These are phyloP conservation scores for Senecio squalidus DNA, from an alignment of 140 eudicot genomes.

Conservation along the genomic window DNA sequence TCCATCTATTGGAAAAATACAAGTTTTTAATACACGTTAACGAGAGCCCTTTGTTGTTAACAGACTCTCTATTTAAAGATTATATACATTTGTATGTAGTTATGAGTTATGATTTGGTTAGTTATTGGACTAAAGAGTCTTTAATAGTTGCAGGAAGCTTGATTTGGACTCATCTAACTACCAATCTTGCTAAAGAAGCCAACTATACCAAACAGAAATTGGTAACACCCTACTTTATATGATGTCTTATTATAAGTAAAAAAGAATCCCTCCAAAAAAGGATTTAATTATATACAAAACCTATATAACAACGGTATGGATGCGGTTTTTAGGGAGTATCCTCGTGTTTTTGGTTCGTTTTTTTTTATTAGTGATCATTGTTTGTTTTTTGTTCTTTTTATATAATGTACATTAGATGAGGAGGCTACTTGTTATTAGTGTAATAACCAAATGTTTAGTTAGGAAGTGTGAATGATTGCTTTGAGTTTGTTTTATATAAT, in stretches of 20 bases:
- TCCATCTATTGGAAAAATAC: too few species aligned
- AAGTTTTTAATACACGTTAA: too few species aligned
- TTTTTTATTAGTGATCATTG: slow-evolving; percentile 7
- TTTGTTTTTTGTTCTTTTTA: slow-evolving; percentile 16
- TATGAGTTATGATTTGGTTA: neutral
- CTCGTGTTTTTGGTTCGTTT: slow-evolving; percentile 36
- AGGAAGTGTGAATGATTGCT: slow-evolving; percentile 34
- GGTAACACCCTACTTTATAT: slow-evolving; percentile 34
- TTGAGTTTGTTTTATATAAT: slow-evolving; percentile 28
- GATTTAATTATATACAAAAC: slow-evolving; percentile 27
- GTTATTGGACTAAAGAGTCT: slow-evolving; percentile 1
- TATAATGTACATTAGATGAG: slow-evolving; percentile 35
- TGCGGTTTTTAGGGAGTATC: slow-evolving; percentile 84
- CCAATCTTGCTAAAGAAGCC: slow-evolving; percentile 33
- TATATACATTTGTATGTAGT: too few species aligned
- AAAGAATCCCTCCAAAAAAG: neutral
- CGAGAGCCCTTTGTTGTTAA: too few species aligned
- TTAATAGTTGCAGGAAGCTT: slow-evolving; percentile 36
- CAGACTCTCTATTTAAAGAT: too few species aligned
- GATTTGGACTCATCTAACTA: slow-evolving; percentile 46
- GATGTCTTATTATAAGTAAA: slow-evolving; percentile 8
- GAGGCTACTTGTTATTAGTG: slow-evolving; percentile 35
- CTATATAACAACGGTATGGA: slow-evolving; percentile 50
- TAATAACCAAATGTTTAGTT: slow-evolving; percentile 29
- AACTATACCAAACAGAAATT: slow-evolving; percentile 31